Evolutionary conservation across 805 yeast species (phyloP), one percentile per base, ranked within the genome.

Genomic region (Blastobotrys attinorum): DNA sequence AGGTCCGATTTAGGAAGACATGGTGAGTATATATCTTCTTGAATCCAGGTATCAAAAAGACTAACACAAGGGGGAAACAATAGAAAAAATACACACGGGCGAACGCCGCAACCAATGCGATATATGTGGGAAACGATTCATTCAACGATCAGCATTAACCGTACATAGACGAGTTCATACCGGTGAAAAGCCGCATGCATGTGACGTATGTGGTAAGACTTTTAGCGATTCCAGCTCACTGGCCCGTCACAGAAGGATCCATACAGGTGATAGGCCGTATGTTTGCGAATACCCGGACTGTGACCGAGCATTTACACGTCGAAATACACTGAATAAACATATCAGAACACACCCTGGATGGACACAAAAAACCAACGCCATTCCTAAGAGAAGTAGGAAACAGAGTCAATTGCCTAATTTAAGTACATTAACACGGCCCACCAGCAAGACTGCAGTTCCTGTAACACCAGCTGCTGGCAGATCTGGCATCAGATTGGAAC

Each of bases 231-330:
- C 65, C 10, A 58, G 63, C 13, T 61, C 65, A 3, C 67, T 88
- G 47, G 94, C 96, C 4, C 73, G 96, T 47, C 96, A 87, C 60
- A 76, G 85, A 3, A 68, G 96, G 51, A 79, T 88, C 0, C 96
- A 87, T 60, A 81, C 87, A 53, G 96, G 96, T 0, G 75, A 75
- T 49, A 83, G 87, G 57, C 96, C 96, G 10, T 87, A 79, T 60
- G 81, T 74, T 53, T 88, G 96, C 61, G 68, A 73, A 13, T 81
- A 67, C 54, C 59, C 61, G 4, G 55, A 55, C 25, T 88, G 96
- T 66, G 81, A 78, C 13, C 87, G 86, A 59, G 65, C 83, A 41
- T 87, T 87, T 54, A 86, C 96, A 94, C 86, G 85, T 17, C 74
- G 84, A 57, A 77, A 85, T 15, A 84, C 85, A 54, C 76, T 84